Base-by-base conservation (phyloP, 805 yeast species). In the Starmerella vaccinii region DNA sequence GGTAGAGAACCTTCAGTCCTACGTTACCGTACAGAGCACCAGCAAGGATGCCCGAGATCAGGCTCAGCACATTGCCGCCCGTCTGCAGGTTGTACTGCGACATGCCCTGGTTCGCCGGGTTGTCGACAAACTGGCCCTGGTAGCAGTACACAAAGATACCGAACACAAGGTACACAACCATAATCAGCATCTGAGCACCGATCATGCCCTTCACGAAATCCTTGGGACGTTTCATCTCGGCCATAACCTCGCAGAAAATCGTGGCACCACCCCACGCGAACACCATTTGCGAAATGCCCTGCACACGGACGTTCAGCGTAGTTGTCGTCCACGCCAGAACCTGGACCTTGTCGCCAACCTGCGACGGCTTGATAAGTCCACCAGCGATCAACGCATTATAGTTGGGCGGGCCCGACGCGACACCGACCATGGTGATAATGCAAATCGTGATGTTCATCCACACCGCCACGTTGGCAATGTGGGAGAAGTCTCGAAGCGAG, bases 251-350 rank as follows among this genome's bases (percentile, higher is more conserved):
- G 16, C 71, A 67, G 62, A 72, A 73, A 46, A 73, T 69, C 54
- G 73, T 67, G n/a, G 77, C 73, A 54, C 77, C 78, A 35, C 76
- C 77, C 65, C 71, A 74, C 3, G 76, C 70, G 59, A 69, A 74
- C 18, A 74, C 74, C 54, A 73, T 67, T 58, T 73, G 73, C 62
- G 72, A 66, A 52, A 70, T 51, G 43, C 61, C 61, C 22, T 18
- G 48, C 44, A 58, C 57, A 15, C 49, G 49, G 27, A 26, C 42
- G 10, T 19, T 29, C 18, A 57, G 41, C 15, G 9, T 21, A 2
- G 45, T 30, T 9, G 43, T 30, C 7, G 47, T 18, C 21, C 41
- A 45, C 5, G 50, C 57, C 9, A 19, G 5, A 6, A 38, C 42
- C 21, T 26, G 2, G 7, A 52, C 45, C 2, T 49, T 50, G 4